These are phyloP conservation scores for Penicillium italicum DNA, from an alignment of 2,329 filamentous ascomycete species.

Conservation along the genomic window DNA sequence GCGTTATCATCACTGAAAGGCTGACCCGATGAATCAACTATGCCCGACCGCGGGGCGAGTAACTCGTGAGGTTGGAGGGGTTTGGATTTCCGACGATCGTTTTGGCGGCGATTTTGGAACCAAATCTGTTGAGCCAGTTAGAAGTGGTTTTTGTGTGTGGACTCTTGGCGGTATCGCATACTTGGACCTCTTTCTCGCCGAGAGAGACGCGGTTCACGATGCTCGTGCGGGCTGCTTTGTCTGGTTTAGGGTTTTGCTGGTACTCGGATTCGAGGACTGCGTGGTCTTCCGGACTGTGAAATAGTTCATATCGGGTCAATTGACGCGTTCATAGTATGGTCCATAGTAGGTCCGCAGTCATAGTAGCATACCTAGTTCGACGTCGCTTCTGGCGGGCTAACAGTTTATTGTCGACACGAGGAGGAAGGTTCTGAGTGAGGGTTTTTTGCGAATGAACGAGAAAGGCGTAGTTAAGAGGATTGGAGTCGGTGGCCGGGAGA, in stretches of 20 bases:
- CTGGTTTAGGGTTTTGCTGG: slow-evolving; percentile 78
- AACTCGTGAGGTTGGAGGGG: slow-evolving; percentile 77
- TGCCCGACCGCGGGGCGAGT: slow-evolving; percentile 39
- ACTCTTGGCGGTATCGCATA: slow-evolving; percentile 46
- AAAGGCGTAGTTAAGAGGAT: slow-evolving; percentile 50
- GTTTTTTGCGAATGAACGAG: slow-evolving; percentile 59
- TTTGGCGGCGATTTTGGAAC: slow-evolving; percentile 95
- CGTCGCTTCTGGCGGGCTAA: slow-evolving; percentile 59
- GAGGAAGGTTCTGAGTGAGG: slow-evolving; percentile 54
- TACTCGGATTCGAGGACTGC: slow-evolving; percentile 83
- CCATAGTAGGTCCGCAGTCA: neutral
- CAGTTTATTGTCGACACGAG: slow-evolving; percentile 58
- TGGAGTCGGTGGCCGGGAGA: slow-evolving; percentile 31
- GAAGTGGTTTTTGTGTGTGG: slow-evolving; percentile 27
- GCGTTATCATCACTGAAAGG: slow-evolving; percentile 29
- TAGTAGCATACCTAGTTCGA: slow-evolving; percentile 54
- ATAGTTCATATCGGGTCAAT: slow-evolving; percentile 14
- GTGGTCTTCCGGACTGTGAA: slow-evolving; percentile 75
- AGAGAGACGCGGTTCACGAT: slow-evolving; percentile 83
- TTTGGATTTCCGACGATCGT: slow-evolving; percentile 82
- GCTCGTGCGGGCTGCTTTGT: slow-evolving; percentile 78
- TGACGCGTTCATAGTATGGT: slow-evolving; percentile 17
- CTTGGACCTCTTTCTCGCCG: slow-evolving; percentile 95
- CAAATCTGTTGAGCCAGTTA: slow-evolving; percentile 65
- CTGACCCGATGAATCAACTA: slow-evolving; percentile 27